Percentiles rank a stretch among this genome's conserved stretches.
phyloP scores from a whole-genome alignment of 768 basidiomycete genomes.

The Tricholoma matsutake region DNA sequence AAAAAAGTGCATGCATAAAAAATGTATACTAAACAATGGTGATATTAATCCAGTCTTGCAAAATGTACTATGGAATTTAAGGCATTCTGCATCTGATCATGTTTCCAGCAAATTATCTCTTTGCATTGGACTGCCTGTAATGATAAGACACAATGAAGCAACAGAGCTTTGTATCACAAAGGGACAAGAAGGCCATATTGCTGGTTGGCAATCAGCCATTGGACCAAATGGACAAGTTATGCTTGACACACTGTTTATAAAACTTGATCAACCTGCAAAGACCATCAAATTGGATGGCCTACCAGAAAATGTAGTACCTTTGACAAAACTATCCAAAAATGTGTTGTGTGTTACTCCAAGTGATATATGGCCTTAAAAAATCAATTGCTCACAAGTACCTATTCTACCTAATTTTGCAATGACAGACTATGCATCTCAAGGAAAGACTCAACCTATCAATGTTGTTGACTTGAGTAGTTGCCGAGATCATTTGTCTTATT shows the following conservation, averaged over 20 bases:
- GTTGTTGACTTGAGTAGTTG: slow-evolving; percentile 10
- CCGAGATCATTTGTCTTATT: slow-evolving; percentile 11
- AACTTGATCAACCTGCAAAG: not conserved
- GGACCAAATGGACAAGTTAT: slow-evolving; percentile 4
- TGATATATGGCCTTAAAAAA: slow-evolving; percentile 9
- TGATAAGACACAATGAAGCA: not conserved
- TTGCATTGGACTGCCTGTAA: not conserved
- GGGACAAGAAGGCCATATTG: not conserved
- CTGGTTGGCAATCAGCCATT: slow-evolving; percentile 14
- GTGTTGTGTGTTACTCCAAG: slow-evolving; percentile 29
- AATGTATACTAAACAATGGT: not conserved
- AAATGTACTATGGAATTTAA: not conserved
- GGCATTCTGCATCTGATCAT: not conserved
- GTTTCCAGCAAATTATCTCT: not conserved
- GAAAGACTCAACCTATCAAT: not conserved
- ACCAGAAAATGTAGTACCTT: slow-evolving; percentile 2
- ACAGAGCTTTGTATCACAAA: not conserved
- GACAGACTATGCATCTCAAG: not conserved
- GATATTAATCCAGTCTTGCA: not conserved
- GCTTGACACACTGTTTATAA: slow-evolving; percentile 5
- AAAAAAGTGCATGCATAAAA: not conserved
- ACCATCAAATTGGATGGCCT: slow-evolving; percentile 2
- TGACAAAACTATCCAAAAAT: slow-evolving; percentile 3
- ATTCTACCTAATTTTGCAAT: not conserved
- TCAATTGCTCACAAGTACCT: not conserved